Conservation (phyloP, 495 filamentous ascomycete species). For the Trichoderma orchidacearum region DNA sequence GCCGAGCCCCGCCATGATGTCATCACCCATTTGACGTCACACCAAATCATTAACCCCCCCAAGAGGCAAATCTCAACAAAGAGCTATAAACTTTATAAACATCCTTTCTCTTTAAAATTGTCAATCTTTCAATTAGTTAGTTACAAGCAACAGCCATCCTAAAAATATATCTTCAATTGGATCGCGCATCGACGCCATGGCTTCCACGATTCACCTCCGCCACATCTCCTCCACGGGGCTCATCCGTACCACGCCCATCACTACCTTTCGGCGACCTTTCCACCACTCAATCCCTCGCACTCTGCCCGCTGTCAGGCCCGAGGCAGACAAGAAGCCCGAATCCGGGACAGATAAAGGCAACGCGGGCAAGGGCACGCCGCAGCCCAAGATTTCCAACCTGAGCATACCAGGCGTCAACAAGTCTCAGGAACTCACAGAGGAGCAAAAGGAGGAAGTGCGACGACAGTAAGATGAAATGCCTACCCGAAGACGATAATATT, state of each 20-base stretch:
- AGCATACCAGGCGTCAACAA: constrained; percentile 15
- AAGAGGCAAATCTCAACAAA: neutral
- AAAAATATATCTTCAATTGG: neutral
- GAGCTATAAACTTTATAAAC: neutral
- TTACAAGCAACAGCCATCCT: no score
- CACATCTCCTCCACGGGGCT: neutral
- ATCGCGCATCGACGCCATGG: neutral
- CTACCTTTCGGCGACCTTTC: neutral
- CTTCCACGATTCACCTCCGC: neutral
- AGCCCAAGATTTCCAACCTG: constrained; percentile 32
- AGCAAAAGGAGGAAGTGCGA: constrained; percentile 32
- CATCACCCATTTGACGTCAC: neutral
- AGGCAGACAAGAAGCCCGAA: neutral
- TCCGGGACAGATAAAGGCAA: no score
- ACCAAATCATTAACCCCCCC: neutral
- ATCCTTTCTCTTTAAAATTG: no score
- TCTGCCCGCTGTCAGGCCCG: neutral
- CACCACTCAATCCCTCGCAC: neutral
- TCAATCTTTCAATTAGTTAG: no score
- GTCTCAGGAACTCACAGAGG: constrained; percentile 21
- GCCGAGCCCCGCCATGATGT: no score
- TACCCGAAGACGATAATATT: no score
- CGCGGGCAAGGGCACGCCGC: constrained; percentile 14
- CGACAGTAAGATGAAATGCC: neutral
- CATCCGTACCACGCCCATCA: neutral